Base-by-base conservation (phyloP, 345 rosid species). In the Aegle marmelos region DNA sequence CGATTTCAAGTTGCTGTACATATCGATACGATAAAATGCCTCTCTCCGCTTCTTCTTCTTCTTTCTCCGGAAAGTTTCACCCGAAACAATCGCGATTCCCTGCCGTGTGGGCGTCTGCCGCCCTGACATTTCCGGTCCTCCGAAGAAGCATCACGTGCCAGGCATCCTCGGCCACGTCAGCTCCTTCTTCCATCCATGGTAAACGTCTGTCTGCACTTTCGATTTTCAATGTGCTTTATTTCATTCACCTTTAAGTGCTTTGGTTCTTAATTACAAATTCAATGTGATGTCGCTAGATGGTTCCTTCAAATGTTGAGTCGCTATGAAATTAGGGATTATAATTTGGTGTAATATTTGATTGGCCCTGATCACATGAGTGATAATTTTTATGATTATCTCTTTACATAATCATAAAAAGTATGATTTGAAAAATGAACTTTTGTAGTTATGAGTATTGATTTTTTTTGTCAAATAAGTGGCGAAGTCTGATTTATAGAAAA, bases 81-180 rank as follows among this genome's bases (percentile, higher is more conserved):
- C 81, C 69, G 9, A 34, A 64, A 77, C 31, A 63, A 58, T 70
- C 24, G 28, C 77, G 77, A 39, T 77, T 78, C 62, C 78, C 87
- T 41, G 58, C 72, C 56, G 73, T 79, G 6, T 82, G 86, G 25
- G 59, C 82, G 48, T 25, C 86, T 64, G 53, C 86, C 62, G 83
- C 85, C 37, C n/a, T 69, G 64, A 60, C 57, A 64, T 68, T 75
- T 68, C 77, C 82, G 39, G 36, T 81, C 17, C 68, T 73, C 73
- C 81, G 82, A 11, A 87, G 76, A 41, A 79, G 76, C 72, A 78
- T 91, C 76, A 86, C 94, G 50, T 92, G 95, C 83, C 96, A 85
- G 82, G 81, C 88, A 50, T 88, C 95, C 56, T 84, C 91, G 56
- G 80, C 89, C 70, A 79, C 93, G 25, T 84, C 94, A 21, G 79